phyloP scores from a whole-genome alignment of 768 basidiomycete genomes.

The Macrolepiota dolichaula region DNA sequence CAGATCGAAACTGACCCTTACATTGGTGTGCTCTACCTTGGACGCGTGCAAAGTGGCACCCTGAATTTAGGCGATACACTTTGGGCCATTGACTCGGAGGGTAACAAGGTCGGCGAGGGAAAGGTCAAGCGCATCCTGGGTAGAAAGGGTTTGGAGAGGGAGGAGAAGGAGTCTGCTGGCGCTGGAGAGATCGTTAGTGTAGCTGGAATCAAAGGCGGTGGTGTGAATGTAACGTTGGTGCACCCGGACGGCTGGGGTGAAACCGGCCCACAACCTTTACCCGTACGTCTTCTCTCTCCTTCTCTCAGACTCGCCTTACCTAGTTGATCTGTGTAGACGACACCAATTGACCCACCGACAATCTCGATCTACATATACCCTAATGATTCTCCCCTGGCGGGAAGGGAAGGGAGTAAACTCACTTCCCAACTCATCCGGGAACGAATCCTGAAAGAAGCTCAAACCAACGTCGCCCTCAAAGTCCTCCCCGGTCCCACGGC shows the following conservation, averaged over 20 bases:
- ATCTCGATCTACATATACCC: constrained; percentile 45
- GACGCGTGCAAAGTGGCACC: constrained; percentile 40
- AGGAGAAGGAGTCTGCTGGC: constrained; percentile 40
- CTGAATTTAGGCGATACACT: constrained; percentile 37
- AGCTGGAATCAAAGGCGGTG: constrained; percentile 44
- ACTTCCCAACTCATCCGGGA: constrained; percentile 48
- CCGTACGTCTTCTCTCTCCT: constrained; percentile 23
- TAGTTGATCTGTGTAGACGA: constrained; percentile 25
- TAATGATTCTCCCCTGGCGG: constrained; percentile 46
- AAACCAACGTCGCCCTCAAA: constrained; percentile 48
- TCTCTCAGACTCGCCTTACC: not conserved
- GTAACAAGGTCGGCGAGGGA: constrained; percentile 46
- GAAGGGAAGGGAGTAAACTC: constrained; percentile 43
- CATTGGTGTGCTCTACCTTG: constrained; percentile 46
- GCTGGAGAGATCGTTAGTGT: constrained; percentile 49
- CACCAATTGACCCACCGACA: constrained; percentile 49
- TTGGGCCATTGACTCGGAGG: constrained; percentile 35
- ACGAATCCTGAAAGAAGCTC: constrained; percentile 44
- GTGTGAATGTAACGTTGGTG: constrained; percentile 43
- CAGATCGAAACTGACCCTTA: constrained; percentile 51
- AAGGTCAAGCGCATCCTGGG: constrained; percentile 45
- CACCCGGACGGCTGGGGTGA: constrained; percentile 42
- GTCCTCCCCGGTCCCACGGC: constrained; percentile 48
- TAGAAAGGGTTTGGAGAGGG: constrained; percentile 35
- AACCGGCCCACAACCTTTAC: constrained; percentile 35